Conservation (phyloP, 306 rosid species). For the Sophora flavescens region DNA sequence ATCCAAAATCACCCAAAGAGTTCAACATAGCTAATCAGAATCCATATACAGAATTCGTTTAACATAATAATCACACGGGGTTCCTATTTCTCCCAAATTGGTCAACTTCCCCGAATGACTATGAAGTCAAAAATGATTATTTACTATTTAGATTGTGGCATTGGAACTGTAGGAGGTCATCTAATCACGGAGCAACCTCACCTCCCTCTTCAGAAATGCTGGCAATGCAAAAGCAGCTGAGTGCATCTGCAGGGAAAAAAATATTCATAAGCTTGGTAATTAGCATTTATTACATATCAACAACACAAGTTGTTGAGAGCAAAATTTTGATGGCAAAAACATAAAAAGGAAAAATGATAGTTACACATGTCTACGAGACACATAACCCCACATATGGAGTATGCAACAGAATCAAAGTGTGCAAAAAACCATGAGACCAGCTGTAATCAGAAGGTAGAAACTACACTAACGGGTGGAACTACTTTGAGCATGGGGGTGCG, state of each 20-base stretch:
- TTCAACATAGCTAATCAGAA: slow-evolving; percentile 23
- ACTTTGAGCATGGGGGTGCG: background rate
- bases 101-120: slow-evolving; percentile 24
- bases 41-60: slow-evolving; percentile 27
- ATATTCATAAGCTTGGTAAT: background rate
- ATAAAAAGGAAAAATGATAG: background rate
- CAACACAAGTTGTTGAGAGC: background rate
- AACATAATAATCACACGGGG: slow-evolving; percentile 41
- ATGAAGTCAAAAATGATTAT: slow-evolving; percentile 16
- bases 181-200: slow-evolving; percentile 49
- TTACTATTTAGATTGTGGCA: background rate
- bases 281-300: background rate
- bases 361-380: no score
- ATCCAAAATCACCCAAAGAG: background rate
- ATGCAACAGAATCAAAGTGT: no score
- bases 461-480: no score
- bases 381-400: no score
- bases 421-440: no score
- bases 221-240: slow-evolving; percentile 92
- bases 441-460: no score
- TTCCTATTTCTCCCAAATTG: slow-evolving; percentile 33
- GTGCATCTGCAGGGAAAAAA: slow-evolving; percentile 68
- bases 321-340: background rate
- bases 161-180: slow-evolving; percentile 15
- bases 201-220: slow-evolving; percentile 75